Conservation (phyloP, 805 yeast species). For the Candida tammaniensis region DNA sequence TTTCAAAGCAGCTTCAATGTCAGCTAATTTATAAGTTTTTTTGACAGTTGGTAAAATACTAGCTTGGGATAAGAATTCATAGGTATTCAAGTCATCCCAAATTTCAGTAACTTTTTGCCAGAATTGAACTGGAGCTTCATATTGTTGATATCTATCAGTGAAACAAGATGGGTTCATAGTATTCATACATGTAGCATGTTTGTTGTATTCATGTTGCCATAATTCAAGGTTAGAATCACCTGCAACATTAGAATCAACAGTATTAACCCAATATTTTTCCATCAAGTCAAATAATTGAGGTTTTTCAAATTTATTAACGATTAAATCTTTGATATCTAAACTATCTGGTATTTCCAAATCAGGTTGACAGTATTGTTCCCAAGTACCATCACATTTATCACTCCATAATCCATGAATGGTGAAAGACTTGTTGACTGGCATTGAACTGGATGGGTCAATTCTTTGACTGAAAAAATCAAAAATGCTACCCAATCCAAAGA, state of each 20-base stretch:
- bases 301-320: constrained; percentile 41
- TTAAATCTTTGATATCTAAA: constrained; percentile 35
- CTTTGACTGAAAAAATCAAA: constrained; percentile 4
- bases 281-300: constrained; percentile 54
- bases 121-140: constrained; percentile 27
- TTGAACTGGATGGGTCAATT: constrained; percentile 10
- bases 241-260: constrained; percentile 60
- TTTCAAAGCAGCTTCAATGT: constrained; percentile 51
- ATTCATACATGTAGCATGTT: constrained; percentile 90
- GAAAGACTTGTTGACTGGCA: constrained; percentile 33
- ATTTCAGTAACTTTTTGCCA: constrained; percentile 28
- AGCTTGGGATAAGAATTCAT: constrained; percentile 57
- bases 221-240: constrained; percentile 48
- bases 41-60: constrained; percentile 68
- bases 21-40: constrained; percentile 54
- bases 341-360: constrained; percentile 45
- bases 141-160: constrained; percentile 21
- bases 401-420: constrained; percentile 48
- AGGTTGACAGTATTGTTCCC: constrained; percentile 72
- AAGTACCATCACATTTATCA: constrained; percentile 71
- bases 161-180: constrained; percentile 78
- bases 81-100: constrained; percentile 48
- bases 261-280: constrained; percentile 53
- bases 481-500: constrained; percentile 4
- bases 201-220: constrained; percentile 92